These are phyloP conservation scores for Herpetospermum pedunculosum DNA, from an alignment of 306 rosid genomes.

Conservation along the genomic window DNA sequence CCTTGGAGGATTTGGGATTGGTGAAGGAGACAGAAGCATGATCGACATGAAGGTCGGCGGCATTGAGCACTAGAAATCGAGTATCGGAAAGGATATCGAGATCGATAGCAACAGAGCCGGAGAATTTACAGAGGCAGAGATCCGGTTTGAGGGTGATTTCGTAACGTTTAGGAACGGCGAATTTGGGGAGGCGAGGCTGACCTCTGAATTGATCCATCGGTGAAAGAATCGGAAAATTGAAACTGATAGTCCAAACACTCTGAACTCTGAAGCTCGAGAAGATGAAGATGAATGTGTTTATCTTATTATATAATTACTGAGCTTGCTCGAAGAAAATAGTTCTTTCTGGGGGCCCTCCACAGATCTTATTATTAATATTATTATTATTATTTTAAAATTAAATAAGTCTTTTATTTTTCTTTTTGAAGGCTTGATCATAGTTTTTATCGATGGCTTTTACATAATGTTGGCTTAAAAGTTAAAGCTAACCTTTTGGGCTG, in stretches of 20 bases:
- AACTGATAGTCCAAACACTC: not conserved
- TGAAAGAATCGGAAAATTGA: not conserved
- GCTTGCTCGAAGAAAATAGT: not conserved
- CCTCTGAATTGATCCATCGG: slow-evolving; percentile 78
- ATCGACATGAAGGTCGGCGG: slow-evolving; percentile 45
- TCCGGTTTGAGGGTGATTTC: slow-evolving; percentile 58
- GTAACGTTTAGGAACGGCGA: slow-evolving; percentile 77
- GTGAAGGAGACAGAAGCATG: slow-evolving; percentile 31
- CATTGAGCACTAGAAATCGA: slow-evolving; percentile 66
- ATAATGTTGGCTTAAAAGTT: no score
- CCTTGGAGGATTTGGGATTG: slow-evolving; percentile 34
- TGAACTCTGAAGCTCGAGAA: not conserved
- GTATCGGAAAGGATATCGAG: slow-evolving; percentile 55
- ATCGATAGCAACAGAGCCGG: slow-evolving; percentile 57
- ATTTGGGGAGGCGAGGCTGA: slow-evolving; percentile 78
- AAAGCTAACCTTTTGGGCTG: no score
- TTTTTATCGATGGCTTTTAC: no score
- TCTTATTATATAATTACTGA: not conserved
- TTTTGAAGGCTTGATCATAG: no score
- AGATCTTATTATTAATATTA: no score
- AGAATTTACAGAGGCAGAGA: slow-evolving; percentile 52
- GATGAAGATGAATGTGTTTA: not conserved
- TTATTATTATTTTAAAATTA: no score
- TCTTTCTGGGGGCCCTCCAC: no score
- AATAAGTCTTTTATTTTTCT: no score